Conservation (phyloP, 306 rosid genomes). For the Vigna hirtella region DNA sequence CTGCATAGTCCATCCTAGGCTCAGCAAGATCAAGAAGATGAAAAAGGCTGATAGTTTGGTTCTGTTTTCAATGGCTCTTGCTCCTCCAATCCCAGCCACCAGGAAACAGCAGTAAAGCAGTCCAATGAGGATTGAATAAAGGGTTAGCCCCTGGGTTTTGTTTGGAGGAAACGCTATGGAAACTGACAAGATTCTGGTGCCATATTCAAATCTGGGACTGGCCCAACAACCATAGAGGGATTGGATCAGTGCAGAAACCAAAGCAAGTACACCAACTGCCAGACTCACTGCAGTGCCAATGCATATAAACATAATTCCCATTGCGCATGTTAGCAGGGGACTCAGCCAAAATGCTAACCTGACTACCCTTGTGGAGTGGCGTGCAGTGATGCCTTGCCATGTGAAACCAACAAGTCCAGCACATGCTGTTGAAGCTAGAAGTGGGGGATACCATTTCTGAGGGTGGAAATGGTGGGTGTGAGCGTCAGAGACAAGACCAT, state of each 20-base stretch:
- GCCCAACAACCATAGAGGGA: conserved; percentile 81
- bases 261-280: conserved; percentile 52
- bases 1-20: conserved; percentile 83
- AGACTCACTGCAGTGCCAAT: conserved; percentile 54
- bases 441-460: conserved; percentile 64
- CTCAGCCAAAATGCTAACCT: conserved; percentile 62
- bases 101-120: conserved; percentile 61
- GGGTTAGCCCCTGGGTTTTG: conserved; percentile 42
- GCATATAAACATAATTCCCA: conserved; percentile 53
- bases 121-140: conserved; percentile 41
- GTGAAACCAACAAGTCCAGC: conserved; percentile 62
- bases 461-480: conserved; percentile 65
- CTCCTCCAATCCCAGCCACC: conserved; percentile 71
- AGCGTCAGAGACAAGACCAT: conserved; percentile 51
- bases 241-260: conserved; percentile 55
- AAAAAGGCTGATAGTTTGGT: conserved; percentile 46
- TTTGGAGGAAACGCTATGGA: conserved; percentile 57
- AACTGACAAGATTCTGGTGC: conserved; percentile 53
- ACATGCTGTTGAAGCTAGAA: conserved; percentile 53
- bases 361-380: conserved; percentile 59
- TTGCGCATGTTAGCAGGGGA: conserved; percentile 63
- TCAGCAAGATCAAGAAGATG: conserved; percentile 60
- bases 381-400: conserved; percentile 62
- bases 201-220: conserved; percentile 56
- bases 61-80: conserved; percentile 54